Conservation (phyloP, 139 green algal genomes). For the Micractinium conductrix region DNA sequence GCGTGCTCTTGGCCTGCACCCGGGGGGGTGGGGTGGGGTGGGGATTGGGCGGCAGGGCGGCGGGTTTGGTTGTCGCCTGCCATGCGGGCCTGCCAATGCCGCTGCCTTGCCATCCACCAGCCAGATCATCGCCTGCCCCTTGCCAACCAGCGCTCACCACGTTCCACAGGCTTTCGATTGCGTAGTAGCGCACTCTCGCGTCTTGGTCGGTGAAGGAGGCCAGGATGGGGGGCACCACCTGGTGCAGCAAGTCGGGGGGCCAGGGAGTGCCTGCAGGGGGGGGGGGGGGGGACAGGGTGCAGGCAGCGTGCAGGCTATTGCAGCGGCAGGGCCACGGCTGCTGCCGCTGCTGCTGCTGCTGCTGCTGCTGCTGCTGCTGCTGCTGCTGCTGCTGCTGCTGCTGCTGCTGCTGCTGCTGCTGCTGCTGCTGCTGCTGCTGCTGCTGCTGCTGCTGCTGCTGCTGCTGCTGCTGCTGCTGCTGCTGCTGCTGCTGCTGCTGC, state of each 20-base stretch:
- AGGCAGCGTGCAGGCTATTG: no score
- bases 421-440: no score
- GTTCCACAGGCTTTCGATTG: slow-evolving; percentile 96
- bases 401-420: no score
- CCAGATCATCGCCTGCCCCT: background rate
- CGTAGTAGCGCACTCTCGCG: slow-evolving; percentile 93
- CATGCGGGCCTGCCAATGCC: background rate
- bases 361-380: no score
- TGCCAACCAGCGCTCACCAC: slow-evolving; percentile 53
- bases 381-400: no score
- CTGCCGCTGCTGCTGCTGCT: no score
- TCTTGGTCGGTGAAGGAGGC: slow-evolving; percentile 86
- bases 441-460: no score
- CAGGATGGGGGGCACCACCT: slow-evolving; percentile 85
- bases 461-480: no score
- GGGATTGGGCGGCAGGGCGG: background rate
- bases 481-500: no score
- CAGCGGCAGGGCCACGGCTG: no score
- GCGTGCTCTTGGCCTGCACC: slow-evolving; percentile 78
- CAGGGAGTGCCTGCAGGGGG: background rate
- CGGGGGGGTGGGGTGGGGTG: background rate
- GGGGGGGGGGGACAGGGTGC: no score
- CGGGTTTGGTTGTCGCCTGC: background rate
- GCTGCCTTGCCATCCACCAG: background rate
- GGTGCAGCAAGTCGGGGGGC: slow-evolving; percentile 51